A percentile compares a stretch with the other conserved stretches of the same genome.
Evolutionary conservation across 441 rosid genomes (phyloP).

Genomic region (Brassica hybrid): DNA sequence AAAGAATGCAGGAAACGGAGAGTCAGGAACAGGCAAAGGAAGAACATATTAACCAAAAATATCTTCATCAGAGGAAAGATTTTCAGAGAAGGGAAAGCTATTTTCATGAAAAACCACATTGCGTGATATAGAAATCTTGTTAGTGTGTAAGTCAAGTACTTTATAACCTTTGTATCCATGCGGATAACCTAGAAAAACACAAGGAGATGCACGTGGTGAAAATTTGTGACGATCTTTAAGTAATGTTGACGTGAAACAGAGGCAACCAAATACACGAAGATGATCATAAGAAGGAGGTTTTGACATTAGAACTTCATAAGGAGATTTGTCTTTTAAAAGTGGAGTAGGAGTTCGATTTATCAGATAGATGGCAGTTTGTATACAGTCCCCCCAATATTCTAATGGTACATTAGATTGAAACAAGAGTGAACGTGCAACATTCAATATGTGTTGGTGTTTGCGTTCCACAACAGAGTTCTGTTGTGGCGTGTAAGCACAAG

Average conservation of each 20-base stretch:
- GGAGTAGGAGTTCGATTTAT: neutral
- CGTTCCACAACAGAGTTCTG: neutral
- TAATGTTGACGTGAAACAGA: neutral
- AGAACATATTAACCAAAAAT: too few relatives aligned
- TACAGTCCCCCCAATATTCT: neutral
- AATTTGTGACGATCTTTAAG: neutral
- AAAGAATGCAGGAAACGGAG: too few relatives aligned
- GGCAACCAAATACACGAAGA: neutral
- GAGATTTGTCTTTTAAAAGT: neutral
- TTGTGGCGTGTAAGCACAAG: neutral
- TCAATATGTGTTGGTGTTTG: neutral
- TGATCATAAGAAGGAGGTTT: neutral
- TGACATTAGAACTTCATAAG: neutral
- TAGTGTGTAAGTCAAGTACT: too few relatives aligned
- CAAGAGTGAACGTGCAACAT: neutral
- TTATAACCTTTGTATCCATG: too few relatives aligned
- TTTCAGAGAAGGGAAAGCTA: too few relatives aligned
- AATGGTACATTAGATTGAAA: neutral
- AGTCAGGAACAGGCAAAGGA: too few relatives aligned
- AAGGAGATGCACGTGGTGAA: neutral
- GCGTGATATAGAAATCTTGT: too few relatives aligned
- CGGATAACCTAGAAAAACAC: neutral
- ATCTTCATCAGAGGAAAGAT: too few relatives aligned
- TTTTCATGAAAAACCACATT: too few relatives aligned
- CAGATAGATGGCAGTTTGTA: neutral